A percentile compares a stretch with the other conserved stretches of the same genome.
Conservation (phyloP, 2,329 filamentous ascomycete species). For the Coleophoma cylindrospora region DNA sequence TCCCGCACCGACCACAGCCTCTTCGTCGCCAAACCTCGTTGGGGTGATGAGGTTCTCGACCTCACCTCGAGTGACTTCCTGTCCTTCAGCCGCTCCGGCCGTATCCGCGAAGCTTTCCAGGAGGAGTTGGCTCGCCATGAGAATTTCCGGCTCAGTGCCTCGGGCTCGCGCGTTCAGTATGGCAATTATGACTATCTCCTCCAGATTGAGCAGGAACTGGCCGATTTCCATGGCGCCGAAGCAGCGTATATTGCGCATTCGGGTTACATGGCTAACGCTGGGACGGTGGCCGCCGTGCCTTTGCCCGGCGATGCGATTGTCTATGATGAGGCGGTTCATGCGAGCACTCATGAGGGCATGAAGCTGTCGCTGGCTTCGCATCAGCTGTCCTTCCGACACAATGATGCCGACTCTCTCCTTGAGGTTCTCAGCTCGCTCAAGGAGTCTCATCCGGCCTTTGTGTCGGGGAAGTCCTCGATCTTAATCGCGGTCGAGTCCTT, state of each 20-base stretch:
- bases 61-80: constrained; percentile 24
- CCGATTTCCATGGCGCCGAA: constrained; percentile 53
- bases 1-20: constrained; percentile 17
- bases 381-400: constrained; percentile 41
- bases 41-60: constrained; percentile 23
- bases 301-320: constrained; percentile 50
- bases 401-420: constrained; percentile 26
- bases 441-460: constrained; percentile 22
- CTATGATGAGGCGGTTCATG: constrained; percentile 63
- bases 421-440: background rate
- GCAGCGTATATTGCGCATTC: constrained; percentile 56
- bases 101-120: constrained; percentile 11
- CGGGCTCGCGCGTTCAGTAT: constrained; percentile 58
- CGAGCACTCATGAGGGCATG: constrained; percentile 63
- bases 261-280: constrained; percentile 48
- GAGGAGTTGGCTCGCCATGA: constrained; percentile 7
- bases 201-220: constrained; percentile 51
- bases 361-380: constrained; percentile 43
- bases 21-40: constrained; percentile 38
- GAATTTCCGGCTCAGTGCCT: constrained; percentile 20
- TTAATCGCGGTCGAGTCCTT: constrained; percentile 35
- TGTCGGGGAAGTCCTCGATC: constrained; percentile 25
- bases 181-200: constrained; percentile 60
- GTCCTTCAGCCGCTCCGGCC: constrained; percentile 14
- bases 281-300: constrained; percentile 43